A percentile compares a stretch with the other conserved stretches of the same genome.
Evolutionary conservation across 2,329 filamentous ascomycete genomes (phyloP).

Genomic region (Peltaster fructicola): DNA sequence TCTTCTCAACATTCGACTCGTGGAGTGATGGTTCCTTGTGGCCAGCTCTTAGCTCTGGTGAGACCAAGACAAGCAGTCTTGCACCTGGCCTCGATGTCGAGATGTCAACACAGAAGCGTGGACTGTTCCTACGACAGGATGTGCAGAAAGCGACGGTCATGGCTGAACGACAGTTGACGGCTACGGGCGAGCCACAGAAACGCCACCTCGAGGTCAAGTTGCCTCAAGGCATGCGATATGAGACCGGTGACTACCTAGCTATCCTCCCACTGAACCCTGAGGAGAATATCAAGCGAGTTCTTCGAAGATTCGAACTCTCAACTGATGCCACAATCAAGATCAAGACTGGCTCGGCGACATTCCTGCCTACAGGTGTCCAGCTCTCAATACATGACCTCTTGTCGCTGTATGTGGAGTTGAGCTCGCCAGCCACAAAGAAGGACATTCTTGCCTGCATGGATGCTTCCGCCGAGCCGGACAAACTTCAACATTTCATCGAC

Average conservation of each 20-base stretch:
- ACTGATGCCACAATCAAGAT: conserved; percentile 38
- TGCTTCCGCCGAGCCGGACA: conserved; percentile 8
- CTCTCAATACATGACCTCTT: conserved; percentile 46
- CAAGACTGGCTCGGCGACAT: conserved; percentile 39
- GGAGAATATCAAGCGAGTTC: conserved; percentile 40
- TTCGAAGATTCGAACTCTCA: conserved; percentile 45
- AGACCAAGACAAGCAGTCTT: too few species aligned
- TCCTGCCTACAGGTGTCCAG: conserved; percentile 41
- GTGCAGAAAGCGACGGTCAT: conserved; percentile 42
- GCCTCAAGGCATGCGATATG: conserved; percentile 38
- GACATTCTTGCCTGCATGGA: conserved; percentile 3
- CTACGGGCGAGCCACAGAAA: conserved; percentile 36
- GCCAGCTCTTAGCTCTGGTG: too few species aligned
- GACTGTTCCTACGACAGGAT: conserved; percentile 35
- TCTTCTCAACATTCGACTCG: conserved; percentile 24
- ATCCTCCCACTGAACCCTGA: conserved; percentile 52
- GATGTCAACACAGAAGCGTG: conserved; percentile 1
- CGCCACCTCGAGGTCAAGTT: conserved; percentile 29
- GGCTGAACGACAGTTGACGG: conserved; percentile 33
- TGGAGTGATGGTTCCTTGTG: conserved; percentile 12
- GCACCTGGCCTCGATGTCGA: conserved; percentile 1
- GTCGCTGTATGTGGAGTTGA: conserved; percentile 51
- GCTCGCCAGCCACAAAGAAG: conserved; percentile 42
- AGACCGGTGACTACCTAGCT: conserved; percentile 37
- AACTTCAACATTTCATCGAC: conserved; percentile 35